These are phyloP conservation scores for Dactylorhiza incarnata DNA, from an alignment of 106 monocot species.

Conservation along the genomic window DNA sequence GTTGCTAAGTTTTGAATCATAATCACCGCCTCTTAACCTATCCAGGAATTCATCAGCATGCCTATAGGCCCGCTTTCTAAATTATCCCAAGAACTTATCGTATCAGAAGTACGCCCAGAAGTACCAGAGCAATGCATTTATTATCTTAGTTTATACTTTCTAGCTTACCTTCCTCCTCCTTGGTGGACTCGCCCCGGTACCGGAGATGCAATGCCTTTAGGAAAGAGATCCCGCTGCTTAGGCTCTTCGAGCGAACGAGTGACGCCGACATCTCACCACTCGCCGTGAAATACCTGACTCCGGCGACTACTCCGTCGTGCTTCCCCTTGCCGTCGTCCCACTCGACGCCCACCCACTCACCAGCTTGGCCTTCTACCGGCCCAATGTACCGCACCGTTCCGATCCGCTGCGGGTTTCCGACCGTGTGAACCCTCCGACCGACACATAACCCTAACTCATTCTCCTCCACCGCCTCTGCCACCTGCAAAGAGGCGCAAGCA, in stretches of 20 bases:
- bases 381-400: slow-evolving; percentile 86
- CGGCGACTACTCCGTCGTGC: slow-evolving; percentile 66
- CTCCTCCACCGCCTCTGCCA: not conserved
- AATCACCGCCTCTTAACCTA: not conserved
- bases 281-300: slow-evolving; percentile 57
- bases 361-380: slow-evolving; percentile 40
- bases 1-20: too few relatives aligned
- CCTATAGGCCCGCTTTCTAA: not conserved
- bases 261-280: slow-evolving; percentile 48
- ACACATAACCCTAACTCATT: slow-evolving; percentile 21
- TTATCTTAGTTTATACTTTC: not conserved
- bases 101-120: not conserved
- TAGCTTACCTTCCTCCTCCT: slow-evolving; percentile 65
- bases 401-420: slow-evolving; percentile 44
- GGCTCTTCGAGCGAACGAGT: slow-evolving; percentile 57
- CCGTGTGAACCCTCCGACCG: slow-evolving; percentile 65
- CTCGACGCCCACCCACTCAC: slow-evolving; percentile 78
- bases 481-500: not conserved
- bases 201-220: slow-evolving; percentile 38
- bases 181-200: slow-evolving; percentile 59
- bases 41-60: not conserved
- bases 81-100: not conserved
- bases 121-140: not conserved
- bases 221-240: slow-evolving; percentile 55
- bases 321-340: slow-evolving; percentile 84